Base-by-base conservation (phyloP, 1,284 basidiomycete species). In the Abortiporus biennis region DNA sequence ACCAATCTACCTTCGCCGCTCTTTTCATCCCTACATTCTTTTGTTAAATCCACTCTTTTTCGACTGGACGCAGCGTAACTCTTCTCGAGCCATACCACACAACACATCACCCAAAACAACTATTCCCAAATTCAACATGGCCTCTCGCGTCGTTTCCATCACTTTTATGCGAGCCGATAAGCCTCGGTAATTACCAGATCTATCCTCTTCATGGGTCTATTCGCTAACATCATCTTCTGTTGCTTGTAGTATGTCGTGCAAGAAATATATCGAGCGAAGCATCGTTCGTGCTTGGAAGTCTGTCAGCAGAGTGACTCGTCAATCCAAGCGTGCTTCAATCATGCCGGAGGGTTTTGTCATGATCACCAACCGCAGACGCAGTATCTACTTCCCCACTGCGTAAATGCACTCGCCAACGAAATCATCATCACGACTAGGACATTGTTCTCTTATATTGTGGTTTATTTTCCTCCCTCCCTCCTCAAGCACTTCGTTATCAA, bases 301-400 rank as follows among this genome's bases (percentile, higher is more conserved):
- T 30, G 59, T 82, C 51, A 80, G 78, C 22, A 63, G 68, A 25
- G 63, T 64, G 23, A 67, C 74, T 29, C 75, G 73, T 48, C 15
- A 21, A n/a, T 62, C 64, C 23, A 66, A 70, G 25, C 72, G 74
- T 36, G 65, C 68, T 3, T 78, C 78, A 6, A 58, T 74, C 53
- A 63, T 79, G 35, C 70, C 75, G 17, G 67, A 70, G 22, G 78
- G 78, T 54, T 81, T 81, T 56, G 69, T 80, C 52, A 65, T 80
- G 45, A 67, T 81, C 54, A 79, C 71, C 15, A 61, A 73, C 32
- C 68, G 69, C 44, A 68, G 76, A 42, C 71, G 70, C 45, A 78
- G 76, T 55, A 54, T 71, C 49, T 59, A 61, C 56, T 50, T 56
- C 56, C 22, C 19, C n/a, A 29, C 27, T n/a, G n/a, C 8, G n/a